Evolutionary conservation across 176 grass and related monocot species (phyloP), one percentile per base, ranked within the genome.

Genomic region (Eragrostis nindensis): DNA sequence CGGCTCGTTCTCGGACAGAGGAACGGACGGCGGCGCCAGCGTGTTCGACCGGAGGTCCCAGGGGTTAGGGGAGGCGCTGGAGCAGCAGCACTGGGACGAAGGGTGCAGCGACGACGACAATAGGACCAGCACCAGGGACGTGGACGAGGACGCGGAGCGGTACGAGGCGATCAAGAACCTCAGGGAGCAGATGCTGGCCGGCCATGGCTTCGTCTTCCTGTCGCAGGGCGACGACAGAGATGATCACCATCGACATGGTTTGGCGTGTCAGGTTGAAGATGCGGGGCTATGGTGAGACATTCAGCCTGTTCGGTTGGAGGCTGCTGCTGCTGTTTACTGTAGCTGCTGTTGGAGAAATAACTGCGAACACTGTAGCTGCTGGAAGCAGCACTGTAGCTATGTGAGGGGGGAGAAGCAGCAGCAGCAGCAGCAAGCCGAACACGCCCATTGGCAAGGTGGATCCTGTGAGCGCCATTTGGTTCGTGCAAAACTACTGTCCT

Each of bases 161-260:
- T 94, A 94, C 81, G 80, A 86, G 72, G 78, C 89, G 50, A 90
- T 94, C 63, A 94, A 91, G 92, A 87, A 87, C 83, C 87, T 94
- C 38, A 74, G 92, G 87, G 92, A 94, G 52, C 89, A 91, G 75
- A 94, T 94, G 92, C 75, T 94, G 54, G 89, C 89, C 19, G 92
- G 92, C 15, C 81, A 87, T 47, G 89, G 89, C 11, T 85, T 86
- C 45, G 44, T 94, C 59, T 56, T 86, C 81, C 32, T 86, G 43
- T 74, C 89, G 46, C 69, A 86, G 55, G 43, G 80, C 18, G 57
- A 68, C 18, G 47, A 78, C 18, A 73, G 32, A 21, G 55, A 75
- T 30, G 54, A 52, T 18, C 45, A 40, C 49, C 70, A 27, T 21
- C 36, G 43, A 0, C 57, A 50, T 22, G 64, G 60, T 45, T 65